Conservation (phyloP, 2,329 filamentous ascomycete genomes). For the Laburnicola sp. region DNA sequence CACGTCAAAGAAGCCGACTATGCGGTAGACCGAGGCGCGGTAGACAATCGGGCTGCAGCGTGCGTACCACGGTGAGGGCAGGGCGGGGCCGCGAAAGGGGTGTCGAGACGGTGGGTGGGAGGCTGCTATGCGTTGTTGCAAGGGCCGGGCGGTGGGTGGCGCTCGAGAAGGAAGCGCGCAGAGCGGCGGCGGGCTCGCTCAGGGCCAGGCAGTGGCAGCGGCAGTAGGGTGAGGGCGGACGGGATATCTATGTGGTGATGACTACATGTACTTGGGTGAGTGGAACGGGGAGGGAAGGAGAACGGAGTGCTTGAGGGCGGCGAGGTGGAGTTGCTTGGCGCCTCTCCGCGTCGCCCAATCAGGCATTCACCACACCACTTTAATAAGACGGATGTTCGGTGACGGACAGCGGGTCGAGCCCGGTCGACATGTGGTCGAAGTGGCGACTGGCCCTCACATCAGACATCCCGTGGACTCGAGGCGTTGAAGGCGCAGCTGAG, state of each 20-base stretch:
- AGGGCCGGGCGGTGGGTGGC: conserved; percentile 25
- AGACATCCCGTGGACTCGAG: too few species aligned
- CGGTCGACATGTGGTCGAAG: too few species aligned
- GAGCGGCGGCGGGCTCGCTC: conserved; percentile 15
- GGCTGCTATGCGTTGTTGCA: conserved; percentile 39
- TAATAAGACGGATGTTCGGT: too few species aligned
- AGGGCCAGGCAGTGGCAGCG: conserved; percentile 1
- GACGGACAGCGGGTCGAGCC: too few species aligned
- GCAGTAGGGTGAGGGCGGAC: conserved; percentile 8
- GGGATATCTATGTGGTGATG: conserved; percentile 29
- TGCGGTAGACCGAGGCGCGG: too few species aligned
- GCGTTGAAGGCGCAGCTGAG: not conserved
- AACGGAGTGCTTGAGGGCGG: conserved; percentile 23
- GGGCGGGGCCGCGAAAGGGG: conserved; percentile 20
- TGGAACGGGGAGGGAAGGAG: too few species aligned
- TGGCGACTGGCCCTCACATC: too few species aligned
- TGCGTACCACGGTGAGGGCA: too few species aligned
- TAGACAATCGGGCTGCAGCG: conserved; percentile 14
- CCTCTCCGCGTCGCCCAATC: too few species aligned
- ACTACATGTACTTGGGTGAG: conserved; percentile 36
- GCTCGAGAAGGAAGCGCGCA: conserved; percentile 23
- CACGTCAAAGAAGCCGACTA: too few species aligned
- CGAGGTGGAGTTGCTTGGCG: too few species aligned
- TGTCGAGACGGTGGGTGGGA: conserved; percentile 24
- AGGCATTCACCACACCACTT: too few species aligned